Conservation (phyloP, 2,329 filamentous ascomycete species). For the Hypoxylon sp. region DNA sequence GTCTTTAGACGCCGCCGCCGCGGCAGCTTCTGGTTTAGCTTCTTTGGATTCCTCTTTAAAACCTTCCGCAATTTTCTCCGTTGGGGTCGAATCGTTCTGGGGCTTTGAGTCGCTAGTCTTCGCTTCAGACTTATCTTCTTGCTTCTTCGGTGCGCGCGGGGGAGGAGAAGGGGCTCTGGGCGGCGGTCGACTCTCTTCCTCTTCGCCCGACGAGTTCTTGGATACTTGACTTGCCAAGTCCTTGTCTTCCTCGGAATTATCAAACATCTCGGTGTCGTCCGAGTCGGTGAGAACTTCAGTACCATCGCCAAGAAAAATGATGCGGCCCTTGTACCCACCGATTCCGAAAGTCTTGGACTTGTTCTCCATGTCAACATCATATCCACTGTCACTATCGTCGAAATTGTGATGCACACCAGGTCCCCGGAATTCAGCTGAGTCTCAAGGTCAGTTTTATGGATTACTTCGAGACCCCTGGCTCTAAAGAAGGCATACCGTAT, state of each 20-base stretch:
- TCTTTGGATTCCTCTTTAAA: slow-evolving; percentile 49
- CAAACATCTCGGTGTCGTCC: slow-evolving; percentile 94
- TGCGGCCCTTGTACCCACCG: slow-evolving; percentile 82
- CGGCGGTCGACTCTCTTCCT: slow-evolving; percentile 50
- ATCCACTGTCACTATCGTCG: slow-evolving; percentile 83
- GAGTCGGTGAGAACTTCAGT: slow-evolving; percentile 92
- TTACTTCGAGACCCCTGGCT: slow-evolving; percentile 50
- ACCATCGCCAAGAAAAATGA: slow-evolving; percentile 95
- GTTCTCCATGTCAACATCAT: slow-evolving; percentile 80
- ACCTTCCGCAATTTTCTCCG: slow-evolving; percentile 43
- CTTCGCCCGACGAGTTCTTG: slow-evolving; percentile 64
- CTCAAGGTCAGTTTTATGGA: slow-evolving; percentile 52
- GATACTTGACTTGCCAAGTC: slow-evolving; percentile 87
- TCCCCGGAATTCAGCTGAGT: slow-evolving; percentile 85
- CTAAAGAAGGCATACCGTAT: slow-evolving; percentile 85
- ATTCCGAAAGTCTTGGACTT: slow-evolving; percentile 74
- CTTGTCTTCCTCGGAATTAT: slow-evolving; percentile 86
- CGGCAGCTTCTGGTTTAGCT: slow-evolving; percentile 45
- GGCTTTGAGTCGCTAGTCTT: slow-evolving; percentile 48
- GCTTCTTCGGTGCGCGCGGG: slow-evolving; percentile 51
- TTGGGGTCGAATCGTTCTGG: slow-evolving; percentile 47
- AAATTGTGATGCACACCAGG: slow-evolving; percentile 86
- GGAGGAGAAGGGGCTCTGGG: slow-evolving; percentile 55
- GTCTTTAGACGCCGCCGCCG: slow-evolving; percentile 47
- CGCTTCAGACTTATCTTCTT: slow-evolving; percentile 45